Base-by-base conservation (phyloP, 805 yeast genomes). In the Yarrowia osloensis region DNA sequence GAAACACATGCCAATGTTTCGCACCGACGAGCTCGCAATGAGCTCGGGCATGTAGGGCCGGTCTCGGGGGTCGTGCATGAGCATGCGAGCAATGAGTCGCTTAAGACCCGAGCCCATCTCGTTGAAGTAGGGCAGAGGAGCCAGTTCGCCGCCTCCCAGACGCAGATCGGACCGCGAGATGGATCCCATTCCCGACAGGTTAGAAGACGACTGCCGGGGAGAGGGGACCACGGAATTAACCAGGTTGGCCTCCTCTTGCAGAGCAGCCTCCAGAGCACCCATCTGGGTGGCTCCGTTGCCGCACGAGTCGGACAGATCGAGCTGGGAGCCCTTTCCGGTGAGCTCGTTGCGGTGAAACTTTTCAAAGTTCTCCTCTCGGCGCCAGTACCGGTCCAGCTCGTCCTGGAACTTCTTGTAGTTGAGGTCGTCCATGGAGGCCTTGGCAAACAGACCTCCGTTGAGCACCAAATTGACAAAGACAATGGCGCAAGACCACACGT, bases 401-500 rank as follows among this genome's bases (percentile, higher is more conserved):
- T 62, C 57, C 46, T 42, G 52, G 42, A 67, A 68, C 66, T 67
- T 59, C 12, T 21, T 40, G 65, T 71, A 76, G 42, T 74, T 68
- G 35, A 57, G 37, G 44, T 77, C 78, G 21, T 66, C 63, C 42
- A 37, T 40, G 31, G 68, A 72, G n/a, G 78, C 78, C 61, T 71
- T 70, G 35, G 69, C 42, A 50, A 76, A 76, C 4, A 76, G 72
- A 19, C 70, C 71, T 0, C 77, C 78, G 19, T 75, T 75, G 50
- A 70, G 72, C 17, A 73, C 81, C 94, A 91, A 88, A 7, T 96
- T 96, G 91, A 91, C 88, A 74, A 89, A 91, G 39, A 91, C 91
- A 12, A 91, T 94, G 61, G 97, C 97, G 79, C 96, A 90, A 0
- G 97, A 87, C 97, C 97, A 91, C 40, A 91, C 86, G 78, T 91